These are phyloP conservation scores for Begonia fuchsioides DNA, from an alignment of 306 rosid species.

Conservation along the genomic window DNA sequence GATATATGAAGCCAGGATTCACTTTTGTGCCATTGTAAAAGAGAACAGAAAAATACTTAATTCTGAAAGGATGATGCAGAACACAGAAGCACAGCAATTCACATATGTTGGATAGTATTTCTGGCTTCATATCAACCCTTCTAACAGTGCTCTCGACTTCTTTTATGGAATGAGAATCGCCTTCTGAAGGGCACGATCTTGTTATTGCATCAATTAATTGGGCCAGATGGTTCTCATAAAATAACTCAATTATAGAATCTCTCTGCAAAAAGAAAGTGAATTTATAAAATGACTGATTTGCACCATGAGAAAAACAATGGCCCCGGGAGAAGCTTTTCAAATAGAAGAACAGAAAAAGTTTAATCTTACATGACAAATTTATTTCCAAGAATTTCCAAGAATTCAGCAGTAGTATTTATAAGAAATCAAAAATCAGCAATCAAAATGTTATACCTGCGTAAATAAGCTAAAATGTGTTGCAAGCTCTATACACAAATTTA, in stretches of 20 bases:
- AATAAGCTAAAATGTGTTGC: neutral
- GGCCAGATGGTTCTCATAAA: slow-evolving; percentile 85
- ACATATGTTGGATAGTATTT: slow-evolving; percentile 75
- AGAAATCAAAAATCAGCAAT: neutral
- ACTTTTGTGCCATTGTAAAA: slow-evolving; percentile 7
- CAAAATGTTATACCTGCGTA: neutral
- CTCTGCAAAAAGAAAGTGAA: slow-evolving; percentile 46
- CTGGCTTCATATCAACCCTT: slow-evolving; percentile 58
- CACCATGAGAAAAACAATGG: neutral
- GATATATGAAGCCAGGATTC: slow-evolving; percentile 5
- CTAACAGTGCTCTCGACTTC: slow-evolving; percentile 23
- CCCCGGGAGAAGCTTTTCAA: slow-evolving; percentile 9
- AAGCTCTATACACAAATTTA: neutral
- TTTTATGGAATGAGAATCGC: slow-evolving; percentile 19
- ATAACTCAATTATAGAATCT: slow-evolving; percentile 68
- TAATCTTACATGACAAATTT: neutral
- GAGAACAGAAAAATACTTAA: slow-evolving; percentile 52
- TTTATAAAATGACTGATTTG: slow-evolving; percentile 6
- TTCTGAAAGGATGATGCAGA: slow-evolving; percentile 86
- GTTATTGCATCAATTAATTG: slow-evolving; percentile 62
- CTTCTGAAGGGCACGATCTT: slow-evolving; percentile 60
- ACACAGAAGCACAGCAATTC: slow-evolving; percentile 95
- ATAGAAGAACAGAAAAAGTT: slow-evolving; percentile 1
- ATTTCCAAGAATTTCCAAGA: neutral
- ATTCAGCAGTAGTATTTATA: neutral